Evolutionary conservation across 352 stramenopile species (phyloP).

Genomic region (Pythium sukuiense): DNA sequence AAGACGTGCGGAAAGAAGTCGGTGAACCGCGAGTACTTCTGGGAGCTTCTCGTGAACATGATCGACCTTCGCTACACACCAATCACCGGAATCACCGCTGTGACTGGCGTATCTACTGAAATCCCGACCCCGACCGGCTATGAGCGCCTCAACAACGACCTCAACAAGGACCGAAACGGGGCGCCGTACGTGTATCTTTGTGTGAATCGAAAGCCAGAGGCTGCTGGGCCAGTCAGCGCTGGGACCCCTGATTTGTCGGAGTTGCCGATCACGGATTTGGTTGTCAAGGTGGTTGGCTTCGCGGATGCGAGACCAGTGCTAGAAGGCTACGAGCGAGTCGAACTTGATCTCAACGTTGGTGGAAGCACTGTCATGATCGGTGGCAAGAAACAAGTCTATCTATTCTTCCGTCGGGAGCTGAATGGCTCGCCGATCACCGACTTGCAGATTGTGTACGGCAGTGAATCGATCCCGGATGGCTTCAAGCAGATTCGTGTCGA

Average conservation of each 20-base stretch:
- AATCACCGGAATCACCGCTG: slow-evolving; percentile 76
- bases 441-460: slow-evolving; percentile 75
- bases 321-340: slow-evolving; percentile 73
- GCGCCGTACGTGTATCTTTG: slow-evolving; percentile 86
- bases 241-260: slow-evolving; percentile 4
- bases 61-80: slow-evolving; percentile 87
- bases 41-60: slow-evolving; percentile 89
- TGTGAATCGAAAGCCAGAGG: slow-evolving; percentile 68
- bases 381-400: slow-evolving; percentile 84
- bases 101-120: slow-evolving; percentile 70
- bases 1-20: slow-evolving; percentile 82
- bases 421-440: slow-evolving; percentile 86
- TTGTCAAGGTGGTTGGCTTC: slow-evolving; percentile 64
- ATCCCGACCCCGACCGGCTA: slow-evolving; percentile 66
- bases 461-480: slow-evolving; percentile 80
- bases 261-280: slow-evolving; percentile 78
- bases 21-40: slow-evolving; percentile 87
- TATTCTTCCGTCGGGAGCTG: slow-evolving; percentile 74
- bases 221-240: slow-evolving; percentile 25
- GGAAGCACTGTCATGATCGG: slow-evolving; percentile 41
- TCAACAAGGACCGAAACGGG: slow-evolving; percentile 82
- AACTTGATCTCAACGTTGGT: slow-evolving; percentile 81
- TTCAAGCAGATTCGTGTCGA: slow-evolving; percentile 88
- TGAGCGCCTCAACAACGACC: slow-evolving; percentile 78
- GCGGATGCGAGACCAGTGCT: slow-evolving; percentile 64